Evolutionary conservation across 345 rosid genomes (phyloP).

Genomic region (Dovyalis caffra): DNA sequence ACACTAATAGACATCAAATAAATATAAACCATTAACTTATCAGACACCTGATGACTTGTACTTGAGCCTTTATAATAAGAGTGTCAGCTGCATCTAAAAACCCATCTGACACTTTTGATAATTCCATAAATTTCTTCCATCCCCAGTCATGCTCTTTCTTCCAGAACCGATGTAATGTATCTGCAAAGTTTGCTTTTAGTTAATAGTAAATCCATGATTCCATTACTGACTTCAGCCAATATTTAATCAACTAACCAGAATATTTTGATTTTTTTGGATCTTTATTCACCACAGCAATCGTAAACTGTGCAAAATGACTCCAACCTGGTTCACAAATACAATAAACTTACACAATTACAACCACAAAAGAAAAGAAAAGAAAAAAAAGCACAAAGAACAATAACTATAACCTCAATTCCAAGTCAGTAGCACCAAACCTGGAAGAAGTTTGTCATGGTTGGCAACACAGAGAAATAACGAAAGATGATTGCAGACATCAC

Average conservation of each 20-base stretch:
- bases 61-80: constrained; percentile 89
- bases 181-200: constrained; percentile 42
- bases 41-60: constrained; percentile 85
- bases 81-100: constrained; percentile 73
- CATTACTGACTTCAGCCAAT: neutral
- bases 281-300: constrained; percentile 85
- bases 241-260: constrained; percentile 57
- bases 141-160: constrained; percentile 99
- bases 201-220: constrained; percentile 16
- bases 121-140: constrained; percentile 93
- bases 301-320: constrained; percentile 97
- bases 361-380: neutral
- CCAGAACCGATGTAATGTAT: constrained; percentile 86
- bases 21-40: neutral
- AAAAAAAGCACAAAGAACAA: neutral
- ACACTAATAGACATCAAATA: neutral
- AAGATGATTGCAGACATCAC: constrained; percentile 90
- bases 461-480: constrained; percentile 91
- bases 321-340: constrained; percentile 56
- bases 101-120: constrained; percentile 77
- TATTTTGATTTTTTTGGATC: constrained; percentile 87
- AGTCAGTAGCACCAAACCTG: constrained; percentile 50
- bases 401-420: neutral
- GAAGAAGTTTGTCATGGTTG: constrained; percentile 88
- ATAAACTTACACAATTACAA: constrained; percentile 7